These are phyloP conservation scores for Marasmius sp. DNA, from an alignment of 1,284 basidiomycete species.

Conservation along the genomic window DNA sequence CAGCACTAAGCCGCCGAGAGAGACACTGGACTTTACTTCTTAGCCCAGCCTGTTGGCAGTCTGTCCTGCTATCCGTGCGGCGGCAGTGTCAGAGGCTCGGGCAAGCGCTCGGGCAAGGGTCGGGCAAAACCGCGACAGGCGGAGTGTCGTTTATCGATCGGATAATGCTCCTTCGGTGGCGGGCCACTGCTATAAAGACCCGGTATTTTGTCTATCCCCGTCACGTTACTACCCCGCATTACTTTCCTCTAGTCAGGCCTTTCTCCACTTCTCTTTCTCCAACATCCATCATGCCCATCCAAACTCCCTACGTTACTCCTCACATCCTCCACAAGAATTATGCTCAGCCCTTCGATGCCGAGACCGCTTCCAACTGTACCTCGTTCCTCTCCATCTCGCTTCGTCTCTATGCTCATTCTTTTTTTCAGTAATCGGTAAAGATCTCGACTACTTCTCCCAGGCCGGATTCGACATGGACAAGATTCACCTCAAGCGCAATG, in stretches of 20 bases:
- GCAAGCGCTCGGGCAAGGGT: slow-evolving; percentile 5
- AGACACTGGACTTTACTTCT: neutral
- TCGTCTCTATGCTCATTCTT: slow-evolving; percentile 2
- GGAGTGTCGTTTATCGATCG: slow-evolving; percentile 28
- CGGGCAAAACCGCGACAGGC: slow-evolving; percentile 7
- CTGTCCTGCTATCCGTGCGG: neutral
- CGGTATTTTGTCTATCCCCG: slow-evolving; percentile 7
- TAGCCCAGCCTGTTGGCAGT: neutral
- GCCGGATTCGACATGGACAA: slow-evolving; percentile 98
- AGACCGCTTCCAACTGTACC: slow-evolving; percentile 60
- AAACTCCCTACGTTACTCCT: slow-evolving; percentile 78
- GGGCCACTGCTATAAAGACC: slow-evolving; percentile 29
- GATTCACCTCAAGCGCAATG: slow-evolving; percentile 91
- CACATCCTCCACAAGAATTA: slow-evolving; percentile 84
- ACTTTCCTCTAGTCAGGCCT: slow-evolving; percentile 19
- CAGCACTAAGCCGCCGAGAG: too few species aligned
- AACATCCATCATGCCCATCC: slow-evolving; percentile 60
- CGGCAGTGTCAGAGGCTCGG: neutral
- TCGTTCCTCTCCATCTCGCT: slow-evolving; percentile 14
- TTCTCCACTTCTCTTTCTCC: slow-evolving; percentile 18
- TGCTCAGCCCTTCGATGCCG: slow-evolving; percentile 68
- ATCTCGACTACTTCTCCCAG: slow-evolving; percentile 97
- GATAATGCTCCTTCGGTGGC: slow-evolving; percentile 35
- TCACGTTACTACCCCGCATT: slow-evolving; percentile 11
- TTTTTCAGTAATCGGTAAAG: slow-evolving; percentile 78